A percentile compares a stretch with the other conserved stretches of the same genome.
phyloP scores from a whole-genome alignment of 1,284 basidiomycete genomes.

The Farysia itapuensis region DNA sequence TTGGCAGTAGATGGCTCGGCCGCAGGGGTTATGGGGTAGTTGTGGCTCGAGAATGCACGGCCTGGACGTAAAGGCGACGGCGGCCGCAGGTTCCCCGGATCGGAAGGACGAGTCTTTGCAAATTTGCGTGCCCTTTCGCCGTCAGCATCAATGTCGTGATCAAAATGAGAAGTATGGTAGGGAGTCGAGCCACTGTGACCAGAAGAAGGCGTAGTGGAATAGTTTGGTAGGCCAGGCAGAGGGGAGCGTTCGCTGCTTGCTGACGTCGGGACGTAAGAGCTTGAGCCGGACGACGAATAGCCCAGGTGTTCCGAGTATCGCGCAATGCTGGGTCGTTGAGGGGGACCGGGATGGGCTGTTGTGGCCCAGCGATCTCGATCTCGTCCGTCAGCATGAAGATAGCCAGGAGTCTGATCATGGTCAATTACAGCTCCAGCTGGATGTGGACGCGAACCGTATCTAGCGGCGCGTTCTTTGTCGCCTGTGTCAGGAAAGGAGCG shows the following conservation, averaged over 20 bases:
- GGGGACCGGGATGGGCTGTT: too few relatives aligned
- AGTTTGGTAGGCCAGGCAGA: slow-evolving; percentile 10
- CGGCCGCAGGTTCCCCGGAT: slow-evolving; percentile 3
- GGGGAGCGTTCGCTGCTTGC: slow-evolving; percentile 25
- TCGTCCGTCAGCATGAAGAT: too few relatives aligned
- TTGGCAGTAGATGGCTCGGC: slow-evolving; percentile 5
- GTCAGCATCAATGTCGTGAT: slow-evolving; percentile 19
- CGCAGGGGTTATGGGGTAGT: slow-evolving; percentile 8
- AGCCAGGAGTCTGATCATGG: too few relatives aligned
- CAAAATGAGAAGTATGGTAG: slow-evolving; percentile 5
- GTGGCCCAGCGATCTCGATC: too few relatives aligned
- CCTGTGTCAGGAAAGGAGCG: too few relatives aligned
- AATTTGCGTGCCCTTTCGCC: slow-evolving; percentile 18
- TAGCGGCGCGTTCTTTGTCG: too few relatives aligned
- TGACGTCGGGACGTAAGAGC: slow-evolving; percentile 16
- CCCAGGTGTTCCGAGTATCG: slow-evolving; percentile 4
- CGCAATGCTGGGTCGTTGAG: slow-evolving; percentile 16
- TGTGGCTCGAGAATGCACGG: not conserved
- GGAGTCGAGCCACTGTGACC: slow-evolving; percentile 7
- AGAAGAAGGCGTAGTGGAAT: slow-evolving; percentile 12
- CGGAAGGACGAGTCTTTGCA: slow-evolving; percentile 4
- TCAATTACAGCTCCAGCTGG: too few relatives aligned
- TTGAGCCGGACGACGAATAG: slow-evolving; percentile 10
- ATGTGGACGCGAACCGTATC: too few relatives aligned
- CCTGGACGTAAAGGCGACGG: too few relatives aligned